phyloP scores from a whole-genome alignment of 2,329 filamentous ascomycete genomes.

The Ophiosphaerella narmari region DNA sequence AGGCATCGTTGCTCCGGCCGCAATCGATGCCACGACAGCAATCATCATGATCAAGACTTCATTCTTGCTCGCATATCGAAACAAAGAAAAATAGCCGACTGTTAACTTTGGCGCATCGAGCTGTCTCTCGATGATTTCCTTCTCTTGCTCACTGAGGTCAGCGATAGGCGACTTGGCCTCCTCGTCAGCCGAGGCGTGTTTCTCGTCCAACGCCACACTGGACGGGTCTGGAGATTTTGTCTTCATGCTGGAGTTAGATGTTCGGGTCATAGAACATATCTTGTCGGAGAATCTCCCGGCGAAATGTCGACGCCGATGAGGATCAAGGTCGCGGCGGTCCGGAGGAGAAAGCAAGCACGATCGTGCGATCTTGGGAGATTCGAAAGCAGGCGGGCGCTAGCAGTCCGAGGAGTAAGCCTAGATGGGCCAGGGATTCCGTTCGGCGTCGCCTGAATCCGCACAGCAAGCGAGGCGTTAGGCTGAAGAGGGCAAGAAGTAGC shows the following conservation, averaged over 20 bases:
- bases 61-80: conserved; percentile 51
- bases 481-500: not conserved
- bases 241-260: conserved; percentile 3
- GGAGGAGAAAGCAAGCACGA: not conserved
- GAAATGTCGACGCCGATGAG: conserved; percentile 1
- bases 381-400: not conserved
- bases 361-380: not conserved
- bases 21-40: conserved; percentile 68
- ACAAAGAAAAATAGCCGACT: conserved; percentile 52
- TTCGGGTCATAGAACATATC: conserved; percentile 12
- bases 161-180: conserved; percentile 28
- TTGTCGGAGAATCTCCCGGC: conserved; percentile 5
- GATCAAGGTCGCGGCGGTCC: not conserved
- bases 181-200: conserved; percentile 23
- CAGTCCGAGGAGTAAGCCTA: not conserved
- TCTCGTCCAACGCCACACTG: conserved; percentile 27
- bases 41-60: conserved; percentile 53
- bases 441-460: not conserved
- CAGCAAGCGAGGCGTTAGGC: conserved; percentile 1
- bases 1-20: conserved; percentile 74
- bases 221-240: conserved; percentile 14
- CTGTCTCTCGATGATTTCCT: conserved; percentile 45
- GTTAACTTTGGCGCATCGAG: conserved; percentile 49
- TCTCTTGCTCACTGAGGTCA: conserved; percentile 38
- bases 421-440: not conserved